A percentile compares a stretch with the other conserved stretches of the same genome.
Conservation (phyloP, 2,329 filamentous ascomycete species). For the Alternaria hordeiaustralica region DNA sequence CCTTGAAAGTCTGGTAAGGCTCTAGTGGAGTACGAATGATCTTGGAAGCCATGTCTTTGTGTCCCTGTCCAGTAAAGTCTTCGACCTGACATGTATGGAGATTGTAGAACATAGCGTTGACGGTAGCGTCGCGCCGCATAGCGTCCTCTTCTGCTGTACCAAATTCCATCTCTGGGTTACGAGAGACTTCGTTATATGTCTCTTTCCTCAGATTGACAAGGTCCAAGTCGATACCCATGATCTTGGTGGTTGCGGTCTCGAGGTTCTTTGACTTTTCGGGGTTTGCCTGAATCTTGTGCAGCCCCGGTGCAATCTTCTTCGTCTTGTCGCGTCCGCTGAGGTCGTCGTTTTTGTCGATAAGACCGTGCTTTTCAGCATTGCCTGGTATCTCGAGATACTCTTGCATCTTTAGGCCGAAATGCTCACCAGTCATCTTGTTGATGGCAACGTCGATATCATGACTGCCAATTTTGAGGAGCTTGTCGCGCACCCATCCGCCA, state of each 20-base stretch:
- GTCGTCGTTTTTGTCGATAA: slow-evolving; percentile 48
- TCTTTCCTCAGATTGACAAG: slow-evolving; percentile 94
- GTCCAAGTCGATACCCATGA: slow-evolving; percentile 88
- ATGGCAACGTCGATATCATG: slow-evolving; percentile 87
- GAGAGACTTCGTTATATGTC: slow-evolving; percentile 85
- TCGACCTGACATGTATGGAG: slow-evolving; percentile 79
- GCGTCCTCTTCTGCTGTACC: slow-evolving; percentile 92
- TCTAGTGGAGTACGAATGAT: slow-evolving; percentile 86
- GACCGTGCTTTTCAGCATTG: slow-evolving; percentile 67
- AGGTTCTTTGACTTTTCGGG: slow-evolving; percentile 97
- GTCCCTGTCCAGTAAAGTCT: slow-evolving; percentile 78
- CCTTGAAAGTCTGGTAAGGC: slow-evolving; percentile 89
- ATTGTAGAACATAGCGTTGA: slow-evolving; percentile 97
- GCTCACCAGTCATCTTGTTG: slow-evolving; percentile 81
- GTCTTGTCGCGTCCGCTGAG: slow-evolving; percentile 51
- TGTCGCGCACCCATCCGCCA: slow-evolving; percentile 88
- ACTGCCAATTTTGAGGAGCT: slow-evolving; percentile 73
- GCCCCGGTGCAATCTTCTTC: slow-evolving; percentile 68
- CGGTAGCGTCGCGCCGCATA: slow-evolving; percentile 84
- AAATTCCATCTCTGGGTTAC: slow-evolving; percentile 92
- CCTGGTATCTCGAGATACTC: slow-evolving; percentile 69
- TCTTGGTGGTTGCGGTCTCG: slow-evolving; percentile 84
- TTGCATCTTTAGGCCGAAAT: slow-evolving; percentile 73
- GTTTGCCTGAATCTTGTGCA: slow-evolving; percentile 90
- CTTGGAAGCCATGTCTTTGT: slow-evolving; percentile 73